Percentiles rank a stretch among this genome's conserved stretches.
Conservation (phyloP, 2,329 filamentous ascomycete species). For the Phoma sp. region DNA sequence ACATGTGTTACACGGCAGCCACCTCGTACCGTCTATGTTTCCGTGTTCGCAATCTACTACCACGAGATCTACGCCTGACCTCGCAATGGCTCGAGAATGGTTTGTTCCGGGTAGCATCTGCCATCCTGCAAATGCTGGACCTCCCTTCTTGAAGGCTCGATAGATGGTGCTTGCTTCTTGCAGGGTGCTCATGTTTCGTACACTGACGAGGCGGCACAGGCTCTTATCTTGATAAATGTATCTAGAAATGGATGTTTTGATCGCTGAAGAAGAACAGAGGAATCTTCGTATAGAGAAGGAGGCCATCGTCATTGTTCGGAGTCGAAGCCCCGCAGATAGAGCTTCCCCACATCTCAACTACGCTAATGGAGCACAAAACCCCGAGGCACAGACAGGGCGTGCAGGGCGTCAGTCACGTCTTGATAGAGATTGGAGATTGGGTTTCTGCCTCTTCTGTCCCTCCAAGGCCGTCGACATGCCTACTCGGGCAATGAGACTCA, state of each 20-base stretch:
- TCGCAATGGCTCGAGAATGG: constrained; percentile 59
- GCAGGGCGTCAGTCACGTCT: background rate
- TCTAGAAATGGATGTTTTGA: background rate
- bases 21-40: constrained; percentile 57
- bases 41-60: constrained; percentile 63
- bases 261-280: background rate
- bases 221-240: background rate
- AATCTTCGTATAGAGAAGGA: constrained; percentile 6
- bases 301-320: constrained; percentile 23
- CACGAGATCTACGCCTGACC: constrained; percentile 61
- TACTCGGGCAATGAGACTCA: too few species aligned
- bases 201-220: background rate
- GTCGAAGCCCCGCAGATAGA: constrained; percentile 7
- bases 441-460: too few species aligned
- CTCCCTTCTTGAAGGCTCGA: constrained; percentile 57
- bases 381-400: constrained; percentile 11
- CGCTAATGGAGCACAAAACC: constrained; percentile 19
- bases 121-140: constrained; percentile 62
- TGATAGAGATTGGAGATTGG: background rate
- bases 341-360: constrained; percentile 24
- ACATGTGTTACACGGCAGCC: background rate
- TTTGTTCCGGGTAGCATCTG: constrained; percentile 64
- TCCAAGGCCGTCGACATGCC: too few species aligned
- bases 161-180: constrained; percentile 62
- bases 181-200: constrained; percentile 50